Base-by-base conservation (phyloP, 257 asterid species). In the Thymus quinquecostatus region DNA sequence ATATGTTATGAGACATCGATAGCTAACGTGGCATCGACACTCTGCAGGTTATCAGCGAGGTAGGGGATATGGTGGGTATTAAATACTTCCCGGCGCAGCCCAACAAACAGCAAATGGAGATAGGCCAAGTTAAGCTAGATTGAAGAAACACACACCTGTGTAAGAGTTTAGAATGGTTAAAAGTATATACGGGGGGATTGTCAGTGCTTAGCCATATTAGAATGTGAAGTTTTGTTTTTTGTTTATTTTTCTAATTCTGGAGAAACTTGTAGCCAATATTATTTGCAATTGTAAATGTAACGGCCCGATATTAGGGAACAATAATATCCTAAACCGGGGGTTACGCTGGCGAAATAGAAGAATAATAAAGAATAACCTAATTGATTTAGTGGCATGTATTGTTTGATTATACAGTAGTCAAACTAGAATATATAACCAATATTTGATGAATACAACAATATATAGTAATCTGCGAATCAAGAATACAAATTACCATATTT, bases 51-150 rank as follows among this genome's bases (percentile, higher is more conserved):
- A 77, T 92, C 69, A 84, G 95, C 82, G 60, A 59, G 8, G 95
- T 92, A 5, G 98, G 98, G 41, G 98, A 92, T 78, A 69, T 92
- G 72, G 79, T 89, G 44, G 98, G 98, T 44, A 80, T 92, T 45
- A 92, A 92, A 70, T 92, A 92, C 78, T 92, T 90, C 62, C 97
- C 97, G 0, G 92, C 95, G 0, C 97, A 90, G 85, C 96, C 97
- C 4, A 68, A 79, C 69, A 92, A 90, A 79, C 85, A 80, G 74
- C 89, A 87, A 80, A 78, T 81, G 78, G 95, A 89, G 78, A 88
- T 78, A 64, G 86, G 55, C 64, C 58, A 89, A 67, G 76, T 80
- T 48, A 91, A 89, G 88, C 71, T 89, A 69, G 95, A 86, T 68
- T 89, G 78, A 84, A 62, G 67, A 59, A 59, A 59, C 28, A 7